These are phyloP conservation scores for Diplotaxis tenuifolia DNA, from an alignment of 345 rosid genomes.

Conservation along the genomic window DNA sequence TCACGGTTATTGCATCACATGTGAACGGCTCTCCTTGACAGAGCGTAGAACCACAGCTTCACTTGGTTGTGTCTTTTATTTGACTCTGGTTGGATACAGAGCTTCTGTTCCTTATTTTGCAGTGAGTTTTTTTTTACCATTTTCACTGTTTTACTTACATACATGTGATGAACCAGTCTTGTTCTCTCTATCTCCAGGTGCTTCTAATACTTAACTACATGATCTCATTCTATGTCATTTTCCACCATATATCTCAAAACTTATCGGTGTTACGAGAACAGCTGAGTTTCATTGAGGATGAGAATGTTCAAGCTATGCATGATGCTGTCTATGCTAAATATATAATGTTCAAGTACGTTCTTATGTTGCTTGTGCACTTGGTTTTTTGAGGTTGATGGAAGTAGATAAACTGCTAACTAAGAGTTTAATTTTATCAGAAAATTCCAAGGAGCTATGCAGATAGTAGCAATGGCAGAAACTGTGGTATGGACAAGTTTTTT, in stretches of 20 bases:
- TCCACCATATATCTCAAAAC: constrained; percentile 79
- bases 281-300: constrained; percentile 69
- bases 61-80: constrained; percentile 74
- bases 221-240: constrained; percentile 74
- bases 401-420: constrained; percentile 7
- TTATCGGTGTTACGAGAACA: constrained; percentile 64
- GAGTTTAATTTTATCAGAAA: constrained; percentile 49
- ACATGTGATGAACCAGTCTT: constrained; percentile 13
- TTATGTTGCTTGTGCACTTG: background rate
- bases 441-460: constrained; percentile 90
- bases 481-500: constrained; percentile 47
- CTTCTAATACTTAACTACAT: constrained; percentile 79
- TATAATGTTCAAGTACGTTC: constrained; percentile 79
- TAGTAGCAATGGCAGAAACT: constrained; percentile 81
- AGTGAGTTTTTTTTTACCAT: constrained; percentile 43
- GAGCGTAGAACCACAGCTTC: constrained; percentile 86
- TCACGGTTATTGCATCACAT: constrained; percentile 87
- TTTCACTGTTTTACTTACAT: background rate
- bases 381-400: background rate
- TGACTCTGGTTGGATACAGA: constrained; percentile 89
- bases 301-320: constrained; percentile 76
- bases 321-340: constrained; percentile 79
- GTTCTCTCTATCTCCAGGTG: constrained; percentile 46
- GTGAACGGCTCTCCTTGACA: constrained; percentile 71
- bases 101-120: constrained; percentile 92